Evolutionary conservation across 73 alveolate species (phyloP), one percentile per base, ranked within the genome.

Genomic region (Paramecium tetraurelia): DNA sequence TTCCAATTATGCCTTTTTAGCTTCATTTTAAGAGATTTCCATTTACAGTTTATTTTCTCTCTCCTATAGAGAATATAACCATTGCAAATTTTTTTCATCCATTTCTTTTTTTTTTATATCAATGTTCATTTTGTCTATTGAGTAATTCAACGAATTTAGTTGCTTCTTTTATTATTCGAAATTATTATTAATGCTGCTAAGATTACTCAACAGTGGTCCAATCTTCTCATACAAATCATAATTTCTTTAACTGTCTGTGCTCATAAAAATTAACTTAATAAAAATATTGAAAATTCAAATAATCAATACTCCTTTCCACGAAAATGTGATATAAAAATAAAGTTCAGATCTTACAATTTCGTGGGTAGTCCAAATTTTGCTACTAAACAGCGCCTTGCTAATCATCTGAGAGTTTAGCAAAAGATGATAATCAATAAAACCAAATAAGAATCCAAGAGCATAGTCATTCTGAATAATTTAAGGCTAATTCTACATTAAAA

Each of bases 161-260:
- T 40, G 41, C 27, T 36, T 76, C 48, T 76, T 76, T 43, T 76
- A 41, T 20, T 38, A n/a, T 20, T 76, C 89, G 43, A 76, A 76
- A 24, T 76, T 20, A 58, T 76, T 76, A 43, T 76, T 76, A 1
- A 76, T 76, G 11, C 70, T n/a, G 11, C 27, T 18, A 9, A 76
- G 70, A 76, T 76, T 76, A 76, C 41, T 76, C 24, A 76, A 12
- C 12, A 76, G 4, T 2, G 89, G 89, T 1, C 71, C 89, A 20
- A 76, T 40, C 22, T 76, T 38, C n/a, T 76, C 89, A 76, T 76
- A 76, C 24, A 76, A 38, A 41, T 76, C 89, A 12, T 76, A 76
- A 31, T 33, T 71, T 76, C 70, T 76, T 41, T 76, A 76, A 76
- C 89, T 41, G 70, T 76, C 36, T 38, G 18, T 5, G 46, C 71